These are phyloP conservation scores for Phaffomyces antillensis DNA, from an alignment of 805 yeast species.

Conservation along the genomic window DNA sequence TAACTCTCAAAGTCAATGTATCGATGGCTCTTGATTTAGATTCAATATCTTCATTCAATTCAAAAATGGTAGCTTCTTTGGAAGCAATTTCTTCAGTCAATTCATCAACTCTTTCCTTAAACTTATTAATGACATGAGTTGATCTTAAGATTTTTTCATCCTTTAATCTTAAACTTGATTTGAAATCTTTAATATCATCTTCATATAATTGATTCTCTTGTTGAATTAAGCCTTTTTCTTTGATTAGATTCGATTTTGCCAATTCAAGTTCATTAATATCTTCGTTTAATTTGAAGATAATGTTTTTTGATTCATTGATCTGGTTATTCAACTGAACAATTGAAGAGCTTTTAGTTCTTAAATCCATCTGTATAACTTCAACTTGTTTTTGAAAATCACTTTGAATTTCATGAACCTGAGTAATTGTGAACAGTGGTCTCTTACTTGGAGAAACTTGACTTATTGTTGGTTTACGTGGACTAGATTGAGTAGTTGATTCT, in stretches of 20 bases:
- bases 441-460: slow-evolving; percentile 14
- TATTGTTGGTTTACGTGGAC: slow-evolving; percentile 1
- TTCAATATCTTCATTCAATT: slow-evolving; percentile 9
- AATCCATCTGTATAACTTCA: slow-evolving; percentile 14
- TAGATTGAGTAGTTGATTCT: slow-evolving; percentile 3
- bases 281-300: slow-evolving; percentile 16
- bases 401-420: slow-evolving; percentile 23
- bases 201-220: slow-evolving; percentile 17
- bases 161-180: slow-evolving; percentile 6
- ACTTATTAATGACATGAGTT: slow-evolving; percentile 14
- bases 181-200: slow-evolving; percentile 12
- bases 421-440: slow-evolving; percentile 22
- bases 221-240: slow-evolving; percentile 15
- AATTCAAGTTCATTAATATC: slow-evolving; percentile 12
- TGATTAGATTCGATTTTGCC: slow-evolving; percentile 14
- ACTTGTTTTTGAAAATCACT: slow-evolving; percentile 18
- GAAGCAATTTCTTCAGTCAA: slow-evolving; percentile 5
- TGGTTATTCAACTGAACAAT: slow-evolving; percentile 14
- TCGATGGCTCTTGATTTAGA: slow-evolving; percentile 15
- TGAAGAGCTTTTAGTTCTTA: slow-evolving; percentile 14
- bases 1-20: slow-evolving; percentile 7
- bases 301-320: slow-evolving; percentile 10
- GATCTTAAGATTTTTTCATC: slow-evolving; percentile 13
- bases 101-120: slow-evolving; percentile 16
- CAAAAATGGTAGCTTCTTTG: slow-evolving; percentile 7